Evolutionary conservation across 768 basidiomycete genomes (phyloP).

Genomic region (Kockovaella imperatae): DNA sequence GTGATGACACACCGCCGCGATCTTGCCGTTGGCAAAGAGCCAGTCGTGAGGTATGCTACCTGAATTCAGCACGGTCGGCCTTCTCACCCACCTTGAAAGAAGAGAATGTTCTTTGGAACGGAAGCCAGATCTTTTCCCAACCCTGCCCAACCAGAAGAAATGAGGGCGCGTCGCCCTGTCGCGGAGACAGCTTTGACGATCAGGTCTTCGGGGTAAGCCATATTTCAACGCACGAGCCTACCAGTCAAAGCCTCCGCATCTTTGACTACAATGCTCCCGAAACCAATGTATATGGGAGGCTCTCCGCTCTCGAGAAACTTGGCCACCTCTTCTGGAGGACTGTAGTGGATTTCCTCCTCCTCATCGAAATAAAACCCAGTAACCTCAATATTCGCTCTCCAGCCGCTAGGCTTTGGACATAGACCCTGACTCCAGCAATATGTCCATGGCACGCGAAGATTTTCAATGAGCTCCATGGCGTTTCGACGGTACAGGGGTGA

Average conservation of each 20-base stretch:
- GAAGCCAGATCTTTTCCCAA: too few relatives aligned
- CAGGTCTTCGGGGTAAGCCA: slow-evolving; percentile 42
- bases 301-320: slow-evolving; percentile 51
- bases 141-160: slow-evolving; percentile 62
- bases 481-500: slow-evolving; percentile 47
- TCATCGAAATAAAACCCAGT: slow-evolving; percentile 62
- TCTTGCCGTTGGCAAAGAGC: slow-evolving; percentile 53
- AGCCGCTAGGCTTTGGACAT: slow-evolving; percentile 58
- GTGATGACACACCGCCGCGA: slow-evolving; percentile 55
- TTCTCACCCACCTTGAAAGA: background rate
- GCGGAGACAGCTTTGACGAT: slow-evolving; percentile 54
- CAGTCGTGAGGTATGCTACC: slow-evolving; percentile 59
- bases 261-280: slow-evolving; percentile 58
- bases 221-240: slow-evolving; percentile 24
- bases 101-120: too few relatives aligned
- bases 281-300: slow-evolving; percentile 58
- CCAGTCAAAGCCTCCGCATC: slow-evolving; percentile 53
- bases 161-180: slow-evolving; percentile 54
- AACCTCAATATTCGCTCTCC: slow-evolving; percentile 60
- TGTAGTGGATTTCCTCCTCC: slow-evolving; percentile 51
- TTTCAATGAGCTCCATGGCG: slow-evolving; percentile 53
- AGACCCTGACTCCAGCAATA: slow-evolving; percentile 58
- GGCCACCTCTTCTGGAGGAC: slow-evolving; percentile 50
- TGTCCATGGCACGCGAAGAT: slow-evolving; percentile 56
- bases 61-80: slow-evolving; percentile 3